Evolutionary conservation across 2,329 filamentous ascomycete species (phyloP), one percentile per base, ranked within the genome.

Genomic region (Sporothrix dimorphospora): DNA sequence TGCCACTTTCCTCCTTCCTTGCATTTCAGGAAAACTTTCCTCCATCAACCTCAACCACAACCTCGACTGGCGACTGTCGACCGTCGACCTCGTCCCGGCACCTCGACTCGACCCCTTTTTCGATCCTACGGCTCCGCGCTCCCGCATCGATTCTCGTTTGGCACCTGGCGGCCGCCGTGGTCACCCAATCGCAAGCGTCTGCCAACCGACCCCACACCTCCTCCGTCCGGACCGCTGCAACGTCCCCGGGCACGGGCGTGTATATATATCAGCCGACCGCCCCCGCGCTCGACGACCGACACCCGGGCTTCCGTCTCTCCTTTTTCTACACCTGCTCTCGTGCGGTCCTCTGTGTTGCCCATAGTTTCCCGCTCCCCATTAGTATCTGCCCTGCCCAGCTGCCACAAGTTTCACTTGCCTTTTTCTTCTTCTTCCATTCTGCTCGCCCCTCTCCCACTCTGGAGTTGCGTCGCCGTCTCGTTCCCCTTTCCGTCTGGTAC

Each of bases 1-100:
- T 59, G 49, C 61, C 42, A 42, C 61, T n/a, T 57, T 65, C n/a
- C 47, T 45, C 66, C 34, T 61, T 69, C 34, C 68, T 61, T 38
- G 47, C 38, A 68, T 51, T 71, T 59, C 27, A 34, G 27, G 63
- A 47, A 67, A 67, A 21, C 65, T 24, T 34, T 67, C 45, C 45
- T 40, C 14, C 24, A 34, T 19, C 40, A 61, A 40, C 57, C 34
- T 65, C 59, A 45, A 63, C 57, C n/a, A 42, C 57, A 12, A 16
- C 27, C 51, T 51, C 8, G n/a, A 51, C 47, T 47, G 16, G 16
- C 45, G 16, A 47, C 45, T 24, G 27, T n/a, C 30, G 53, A 14
- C 34, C 6, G 30, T 24, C 57, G 30, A 63, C 38, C 53, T n/a
- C 12, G 59, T 4, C 40, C 59, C 55, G 30, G 55, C 55, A 45